These are phyloP conservation scores for Sugiyamaella mastotermitis DNA, from an alignment of 805 yeast species.

Conservation along the genomic window DNA sequence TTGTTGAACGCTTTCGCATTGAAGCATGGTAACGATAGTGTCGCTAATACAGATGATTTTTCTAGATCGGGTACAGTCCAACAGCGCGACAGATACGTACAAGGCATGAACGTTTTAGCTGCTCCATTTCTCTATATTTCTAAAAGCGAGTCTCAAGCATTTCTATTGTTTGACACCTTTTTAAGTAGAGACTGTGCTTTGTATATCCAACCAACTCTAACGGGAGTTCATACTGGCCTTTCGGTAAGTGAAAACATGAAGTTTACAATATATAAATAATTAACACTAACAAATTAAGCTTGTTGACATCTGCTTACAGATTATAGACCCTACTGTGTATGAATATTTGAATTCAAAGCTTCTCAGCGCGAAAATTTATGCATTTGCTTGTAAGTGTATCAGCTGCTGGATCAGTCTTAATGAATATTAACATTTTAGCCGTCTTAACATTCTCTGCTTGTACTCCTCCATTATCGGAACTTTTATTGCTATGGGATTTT, in stretches of 20 bases:
- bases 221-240: slow-evolving; percentile 76
- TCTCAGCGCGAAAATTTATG: slow-evolving; percentile 79
- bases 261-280: neutral
- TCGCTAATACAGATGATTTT: neutral
- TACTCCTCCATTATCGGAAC: slow-evolving; percentile 75
- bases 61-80: slow-evolving; percentile 14
- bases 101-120: slow-evolving; percentile 80
- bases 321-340: slow-evolving; percentile 68
- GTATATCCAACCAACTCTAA: slow-evolving; percentile 68
- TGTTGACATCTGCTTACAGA: slow-evolving; percentile 65
- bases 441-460: slow-evolving; percentile 82
- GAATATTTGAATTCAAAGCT: slow-evolving; percentile 54
- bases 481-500: slow-evolving; percentile 81
- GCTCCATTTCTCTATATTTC: slow-evolving; percentile 78
- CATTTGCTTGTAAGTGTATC: slow-evolving; percentile 41
- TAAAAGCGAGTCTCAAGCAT: slow-evolving; percentile 82
- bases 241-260: slow-evolving; percentile 17
- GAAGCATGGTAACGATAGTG: slow-evolving; percentile 11
- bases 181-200: slow-evolving; percentile 64
- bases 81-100: slow-evolving; percentile 56
- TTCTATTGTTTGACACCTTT: slow-evolving; percentile 58
- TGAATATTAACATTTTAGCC: slow-evolving; percentile 30
- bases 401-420: slow-evolving; percentile 7
- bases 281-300: slow-evolving; percentile 4
- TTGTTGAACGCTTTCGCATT: slow-evolving; percentile 67